Evolutionary conservation across 768 basidiomycete genomes (phyloP), one percentile per base, ranked within the genome.

Genomic region (Leccinellum albellum): DNA sequence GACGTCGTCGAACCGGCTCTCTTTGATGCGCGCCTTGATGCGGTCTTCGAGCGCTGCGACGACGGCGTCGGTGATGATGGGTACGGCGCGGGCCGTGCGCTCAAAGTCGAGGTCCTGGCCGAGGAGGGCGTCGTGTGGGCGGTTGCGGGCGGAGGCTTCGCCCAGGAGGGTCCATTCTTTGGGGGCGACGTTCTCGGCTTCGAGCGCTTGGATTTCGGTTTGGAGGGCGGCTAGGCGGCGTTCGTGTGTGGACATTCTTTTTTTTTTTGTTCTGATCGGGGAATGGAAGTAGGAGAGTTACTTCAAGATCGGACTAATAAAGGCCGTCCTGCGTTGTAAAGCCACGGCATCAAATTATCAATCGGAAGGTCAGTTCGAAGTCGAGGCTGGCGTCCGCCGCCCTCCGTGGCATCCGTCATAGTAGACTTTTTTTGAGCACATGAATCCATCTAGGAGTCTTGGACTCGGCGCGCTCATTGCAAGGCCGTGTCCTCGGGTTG

Each of bases 71-170:
- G 97, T 98, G 54, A 97, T 83, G 46, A 92, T 80, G 15, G 96
- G 97, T 1, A 88, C 87, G 20, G 86, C 80, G 73, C 94, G 96
- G 76, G 87, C 84, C 23, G 87, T 84, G 28, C 93, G 87, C 58
- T 98, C 97, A 61, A 94, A 98, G 55, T 98, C 96, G 29, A 99
- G 81, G 71, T 97, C 92, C 69, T 98, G 91, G 70, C 92, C 91
- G 13, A 99, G 80, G 20, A 98, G 78, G 9, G 91, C 89, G 71
- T 99, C 94, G 69, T 92, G 85, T 4, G 97, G 96, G 51, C 97
- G 82, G 44, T 86, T 73, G 40, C 87, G 82, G 6, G 93, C 83
- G 21, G 82, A 83, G 31, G 93, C 91, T 73, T 98, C 96, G 49
- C 97, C 95, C 78, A 91, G 83, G 28, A 97, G 79, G 6, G 87